Percentiles rank a stretch among this genome's conserved stretches.
phyloP scores from a whole-genome alignment of 2,329 filamentous ascomycete species.

The Penicillium crustosum region DNA sequence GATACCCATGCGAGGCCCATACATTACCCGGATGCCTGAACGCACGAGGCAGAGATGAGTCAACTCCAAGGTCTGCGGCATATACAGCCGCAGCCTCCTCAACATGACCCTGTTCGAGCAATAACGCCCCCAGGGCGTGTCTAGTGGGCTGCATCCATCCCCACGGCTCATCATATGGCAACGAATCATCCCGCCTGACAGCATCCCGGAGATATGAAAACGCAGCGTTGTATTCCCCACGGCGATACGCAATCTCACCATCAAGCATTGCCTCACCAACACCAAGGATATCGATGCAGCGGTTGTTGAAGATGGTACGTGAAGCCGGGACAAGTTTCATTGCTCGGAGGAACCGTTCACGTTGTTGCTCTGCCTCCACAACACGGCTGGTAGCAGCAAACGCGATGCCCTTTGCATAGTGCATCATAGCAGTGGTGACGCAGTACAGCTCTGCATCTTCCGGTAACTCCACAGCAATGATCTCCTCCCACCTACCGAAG shows the following conservation, averaged over 20 bases:
- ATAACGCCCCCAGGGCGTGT: conserved; percentile 68
- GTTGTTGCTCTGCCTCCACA: conserved; percentile 54
- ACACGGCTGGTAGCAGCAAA: conserved; percentile 59
- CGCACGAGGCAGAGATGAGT: conserved; percentile 61
- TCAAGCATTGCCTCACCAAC: conserved; percentile 66
- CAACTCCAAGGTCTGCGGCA: conserved; percentile 60
- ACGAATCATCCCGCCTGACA: conserved; percentile 60
- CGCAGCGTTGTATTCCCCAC: conserved; percentile 57
- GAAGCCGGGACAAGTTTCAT: conserved; percentile 55
- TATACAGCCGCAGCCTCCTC: conserved; percentile 60
- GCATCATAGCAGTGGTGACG: conserved; percentile 65
- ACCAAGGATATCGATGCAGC: conserved; percentile 61
- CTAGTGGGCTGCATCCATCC: conserved; percentile 75
- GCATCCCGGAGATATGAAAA: conserved; percentile 60
- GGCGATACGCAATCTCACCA: conserved; percentile 71
- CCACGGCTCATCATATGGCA: conserved; percentile 75
- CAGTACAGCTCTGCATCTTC: conserved; percentile 63
- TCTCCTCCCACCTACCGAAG: conserved; percentile 70
- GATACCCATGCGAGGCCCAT: conserved; percentile 71
- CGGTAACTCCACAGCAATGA: conserved; percentile 61
- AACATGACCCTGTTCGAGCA: conserved; percentile 63
- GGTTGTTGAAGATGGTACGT: conserved; percentile 70
- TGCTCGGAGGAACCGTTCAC: conserved; percentile 53
- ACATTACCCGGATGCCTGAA: conserved; percentile 70
- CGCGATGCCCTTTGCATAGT: conserved; percentile 69